Percentiles rank a stretch among this genome's conserved stretches.
Conservation (phyloP, 345 rosid species). For the Syzygium jambos region DNA sequence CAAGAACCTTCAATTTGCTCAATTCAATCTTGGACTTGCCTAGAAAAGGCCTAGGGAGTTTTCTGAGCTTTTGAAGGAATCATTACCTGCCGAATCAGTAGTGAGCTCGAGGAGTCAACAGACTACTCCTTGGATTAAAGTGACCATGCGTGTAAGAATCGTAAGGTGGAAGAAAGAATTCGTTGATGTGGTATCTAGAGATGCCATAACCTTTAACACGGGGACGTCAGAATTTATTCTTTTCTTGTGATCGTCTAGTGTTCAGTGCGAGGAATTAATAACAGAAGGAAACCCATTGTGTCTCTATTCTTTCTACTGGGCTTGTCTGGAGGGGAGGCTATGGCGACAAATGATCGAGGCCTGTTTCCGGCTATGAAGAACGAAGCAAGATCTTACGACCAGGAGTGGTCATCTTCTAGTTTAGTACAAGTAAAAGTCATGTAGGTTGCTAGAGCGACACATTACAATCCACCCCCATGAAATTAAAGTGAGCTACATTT, state of each 20-base stretch:
- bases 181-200: neutral
- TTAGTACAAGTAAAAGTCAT: neutral
- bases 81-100: neutral
- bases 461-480: neutral
- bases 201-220: neutral
- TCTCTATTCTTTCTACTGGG: neutral
- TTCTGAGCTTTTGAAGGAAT: neutral
- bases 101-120: neutral
- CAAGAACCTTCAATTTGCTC: neutral
- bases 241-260: neutral
- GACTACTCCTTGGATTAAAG: neutral
- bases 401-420: neutral
- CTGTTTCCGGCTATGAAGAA: too few relatives aligned
- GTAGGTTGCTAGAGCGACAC: neutral
- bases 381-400: neutral
- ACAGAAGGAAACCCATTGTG: neutral
- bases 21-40: neutral
- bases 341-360: neutral
- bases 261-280: neutral
- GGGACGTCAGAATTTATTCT: neutral
- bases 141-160: neutral
- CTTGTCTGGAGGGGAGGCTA: neutral
- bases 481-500: neutral
- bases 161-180: neutral
- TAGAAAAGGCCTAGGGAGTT: neutral